Conservation (phyloP, 768 basidiomycete species). For the Lactarius sanguifluus region DNA sequence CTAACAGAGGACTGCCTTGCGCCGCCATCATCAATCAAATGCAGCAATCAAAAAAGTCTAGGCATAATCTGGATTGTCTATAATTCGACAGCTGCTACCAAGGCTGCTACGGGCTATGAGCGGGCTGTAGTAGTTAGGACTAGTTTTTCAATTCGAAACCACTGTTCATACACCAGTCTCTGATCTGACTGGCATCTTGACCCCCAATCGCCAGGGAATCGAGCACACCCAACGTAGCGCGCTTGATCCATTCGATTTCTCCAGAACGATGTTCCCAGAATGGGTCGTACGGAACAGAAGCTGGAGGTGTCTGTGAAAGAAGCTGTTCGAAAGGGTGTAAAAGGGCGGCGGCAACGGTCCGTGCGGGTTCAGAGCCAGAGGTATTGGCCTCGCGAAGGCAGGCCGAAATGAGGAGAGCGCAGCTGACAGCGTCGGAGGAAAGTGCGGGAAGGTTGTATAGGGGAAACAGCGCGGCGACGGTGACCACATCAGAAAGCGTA, state of each 20-base stretch:
- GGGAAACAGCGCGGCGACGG: constrained; percentile 53
- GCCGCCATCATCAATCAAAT: not conserved
- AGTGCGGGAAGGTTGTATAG: constrained; percentile 55
- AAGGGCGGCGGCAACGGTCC: constrained; percentile 44
- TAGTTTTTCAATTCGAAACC: constrained; percentile 7
- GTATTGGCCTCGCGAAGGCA: constrained; percentile 47
- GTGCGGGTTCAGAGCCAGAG: constrained; percentile 35
- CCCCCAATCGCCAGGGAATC: not conserved
- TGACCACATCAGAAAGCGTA: constrained; percentile 49
- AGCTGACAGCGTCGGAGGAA: constrained; percentile 54
- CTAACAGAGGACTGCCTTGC: not conserved
- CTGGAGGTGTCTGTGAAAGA: constrained; percentile 30
- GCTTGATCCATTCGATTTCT: constrained; percentile 37
- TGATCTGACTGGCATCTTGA: constrained; percentile 13
- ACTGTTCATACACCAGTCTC: constrained; percentile 26
- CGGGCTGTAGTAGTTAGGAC: not conserved
- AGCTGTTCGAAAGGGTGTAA: constrained; percentile 43
- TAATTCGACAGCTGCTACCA: not conserved
- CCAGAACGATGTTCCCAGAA: constrained; percentile 32
- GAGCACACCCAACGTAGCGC: constrained; percentile 14
- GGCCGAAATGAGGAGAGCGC: constrained; percentile 55
- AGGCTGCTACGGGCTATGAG: not conserved
- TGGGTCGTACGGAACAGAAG: constrained; percentile 19
- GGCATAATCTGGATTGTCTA: not conserved
- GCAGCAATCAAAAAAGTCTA: not conserved